A percentile compares a stretch with the other conserved stretches of the same genome.
These are phyloP conservation scores for Eurotiales sp. DNA, from an alignment of 2,329 filamentous ascomycete genomes.

Conservation along the genomic window DNA sequence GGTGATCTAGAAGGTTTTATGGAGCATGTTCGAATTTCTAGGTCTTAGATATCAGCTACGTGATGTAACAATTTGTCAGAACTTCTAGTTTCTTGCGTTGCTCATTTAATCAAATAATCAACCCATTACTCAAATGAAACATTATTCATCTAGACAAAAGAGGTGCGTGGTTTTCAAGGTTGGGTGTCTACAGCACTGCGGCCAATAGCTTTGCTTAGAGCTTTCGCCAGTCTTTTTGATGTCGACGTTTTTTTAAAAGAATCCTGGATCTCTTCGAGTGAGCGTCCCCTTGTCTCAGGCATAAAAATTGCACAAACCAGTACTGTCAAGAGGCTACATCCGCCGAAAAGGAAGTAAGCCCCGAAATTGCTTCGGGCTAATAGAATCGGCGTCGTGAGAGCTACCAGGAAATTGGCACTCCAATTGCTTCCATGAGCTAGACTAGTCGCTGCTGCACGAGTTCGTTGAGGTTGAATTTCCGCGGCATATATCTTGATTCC, in stretches of 20 bases:
- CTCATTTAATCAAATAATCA: too few species aligned
- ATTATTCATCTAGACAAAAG: neutral
- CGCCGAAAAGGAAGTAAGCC: slow-evolving; percentile 47
- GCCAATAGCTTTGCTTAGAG: slow-evolving; percentile 1
- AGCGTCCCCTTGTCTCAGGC: slow-evolving; percentile 49
- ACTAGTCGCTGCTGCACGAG: slow-evolving; percentile 53
- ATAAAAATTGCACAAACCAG: slow-evolving; percentile 42
- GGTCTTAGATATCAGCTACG: too few species aligned
- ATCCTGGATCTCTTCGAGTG: slow-evolving; percentile 49
- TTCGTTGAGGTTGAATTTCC: slow-evolving; percentile 56
- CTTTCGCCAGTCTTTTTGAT: slow-evolving; percentile 10
- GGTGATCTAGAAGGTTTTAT: slow-evolving; percentile 40
- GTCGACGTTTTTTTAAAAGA: slow-evolving; percentile 34
- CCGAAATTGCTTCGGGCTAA: slow-evolving; percentile 42
- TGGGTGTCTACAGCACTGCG: neutral
- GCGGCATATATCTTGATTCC: slow-evolving; percentile 54
- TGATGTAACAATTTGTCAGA: too few species aligned
- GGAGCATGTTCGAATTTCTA: slow-evolving; percentile 22
- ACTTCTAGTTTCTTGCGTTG: too few species aligned
- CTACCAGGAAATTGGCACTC: slow-evolving; percentile 44
- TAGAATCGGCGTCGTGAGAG: slow-evolving; percentile 42
- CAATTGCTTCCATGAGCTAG: slow-evolving; percentile 54
- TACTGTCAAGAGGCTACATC: slow-evolving; percentile 37
- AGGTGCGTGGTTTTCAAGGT: neutral
- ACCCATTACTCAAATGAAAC: too few species aligned